A percentile compares a stretch with the other conserved stretches of the same genome.
phyloP scores from a whole-genome alignment of 2,329 filamentous ascomycete genomes.

The Cadophora gregata region DNA sequence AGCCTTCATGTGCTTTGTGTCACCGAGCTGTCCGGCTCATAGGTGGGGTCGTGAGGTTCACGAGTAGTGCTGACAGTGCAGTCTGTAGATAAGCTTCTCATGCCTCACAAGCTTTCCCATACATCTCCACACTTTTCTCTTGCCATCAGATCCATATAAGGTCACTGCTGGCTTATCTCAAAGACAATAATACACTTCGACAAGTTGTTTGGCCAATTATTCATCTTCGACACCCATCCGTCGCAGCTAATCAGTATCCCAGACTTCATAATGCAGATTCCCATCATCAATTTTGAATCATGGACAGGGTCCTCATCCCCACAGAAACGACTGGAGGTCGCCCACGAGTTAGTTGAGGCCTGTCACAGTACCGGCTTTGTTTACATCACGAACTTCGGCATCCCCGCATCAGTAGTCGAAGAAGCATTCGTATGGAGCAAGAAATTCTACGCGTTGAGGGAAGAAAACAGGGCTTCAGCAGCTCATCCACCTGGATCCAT shows the following conservation, averaged over 20 bases:
- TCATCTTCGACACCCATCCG: background rate
- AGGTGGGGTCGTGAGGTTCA: background rate
- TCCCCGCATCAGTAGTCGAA: constrained; percentile 7
- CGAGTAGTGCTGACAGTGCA: constrained; percentile 6
- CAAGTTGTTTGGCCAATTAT: no score
- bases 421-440: constrained; percentile 25
- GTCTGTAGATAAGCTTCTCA: background rate
- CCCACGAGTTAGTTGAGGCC: constrained; percentile 24
- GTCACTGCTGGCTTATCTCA: no score
- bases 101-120: background rate
- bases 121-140: background rate
- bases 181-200: no score
- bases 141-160: no score
- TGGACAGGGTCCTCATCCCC: constrained; percentile 1
- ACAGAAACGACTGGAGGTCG: constrained; percentile 3
- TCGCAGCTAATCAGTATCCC: background rate
- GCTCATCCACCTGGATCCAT: constrained; percentile 8
- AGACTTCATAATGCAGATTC: constrained; percentile 2
- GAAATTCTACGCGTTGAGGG: constrained; percentile 19
- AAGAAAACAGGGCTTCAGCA: constrained; percentile 24
- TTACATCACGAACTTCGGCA: constrained; percentile 29
- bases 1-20: no score
- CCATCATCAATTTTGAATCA: constrained; percentile 21
- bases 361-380: constrained; percentile 29
- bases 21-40: no score